Evolutionary conservation across 768 basidiomycete species (phyloP).

Genomic region (Gyrodon lividus): DNA sequence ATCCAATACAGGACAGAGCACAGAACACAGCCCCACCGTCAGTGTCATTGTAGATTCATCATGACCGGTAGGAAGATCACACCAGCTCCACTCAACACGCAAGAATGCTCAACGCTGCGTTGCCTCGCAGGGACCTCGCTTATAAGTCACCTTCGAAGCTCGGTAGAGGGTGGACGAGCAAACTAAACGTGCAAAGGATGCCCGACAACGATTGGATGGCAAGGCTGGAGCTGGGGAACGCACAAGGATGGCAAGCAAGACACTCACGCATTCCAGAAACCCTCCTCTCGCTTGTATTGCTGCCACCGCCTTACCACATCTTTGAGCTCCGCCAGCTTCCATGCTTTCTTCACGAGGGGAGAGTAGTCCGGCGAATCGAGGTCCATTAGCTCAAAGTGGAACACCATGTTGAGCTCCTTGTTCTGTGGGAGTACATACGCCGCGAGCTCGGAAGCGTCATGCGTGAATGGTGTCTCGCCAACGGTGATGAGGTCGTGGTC

Average conservation of each 20-base stretch:
- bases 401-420: constrained; percentile 65
- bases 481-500: constrained; percentile 62
- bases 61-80: constrained; percentile 1
- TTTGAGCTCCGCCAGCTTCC: constrained; percentile 55
- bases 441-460: constrained; percentile 49
- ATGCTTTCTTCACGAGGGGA: constrained; percentile 44
- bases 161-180: constrained; percentile 1
- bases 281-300: constrained; percentile 50
- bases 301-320: constrained; percentile 53
- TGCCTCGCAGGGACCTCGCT: constrained; percentile 21
- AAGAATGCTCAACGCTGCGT: constrained; percentile 9
- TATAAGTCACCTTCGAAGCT: constrained; percentile 15
- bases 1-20: constrained; percentile 1
- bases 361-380: constrained; percentile 47
- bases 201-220: constrained; percentile 1
- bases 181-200: constrained; percentile 11
- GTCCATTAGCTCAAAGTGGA: constrained; percentile 63
- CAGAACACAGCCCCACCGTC: not conserved
- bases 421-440: constrained; percentile 55
- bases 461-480: constrained; percentile 62
- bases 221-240: not conserved
- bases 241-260: not conserved
- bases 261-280: constrained; percentile 67
- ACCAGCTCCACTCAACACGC: constrained; percentile 1
- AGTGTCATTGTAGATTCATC: not conserved